phyloP scores from a whole-genome alignment of 2,329 filamentous ascomycete species.

The Waltergamsia citrina region DNA sequence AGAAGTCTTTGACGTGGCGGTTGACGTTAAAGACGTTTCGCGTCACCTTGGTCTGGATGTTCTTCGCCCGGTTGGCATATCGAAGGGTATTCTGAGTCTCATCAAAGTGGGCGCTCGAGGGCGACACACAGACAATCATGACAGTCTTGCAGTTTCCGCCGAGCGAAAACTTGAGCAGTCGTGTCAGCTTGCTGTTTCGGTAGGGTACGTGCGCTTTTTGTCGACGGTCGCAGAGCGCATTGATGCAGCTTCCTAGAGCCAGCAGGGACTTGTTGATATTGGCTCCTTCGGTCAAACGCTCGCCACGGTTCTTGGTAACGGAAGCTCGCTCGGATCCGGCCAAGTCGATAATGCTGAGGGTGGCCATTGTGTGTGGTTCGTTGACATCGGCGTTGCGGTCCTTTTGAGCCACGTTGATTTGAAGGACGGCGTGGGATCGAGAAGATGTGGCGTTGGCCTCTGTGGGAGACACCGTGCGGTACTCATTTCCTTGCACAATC shows the following conservation, averaged over 20 bases:
- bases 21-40: slow-evolving; percentile 99
- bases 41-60: slow-evolving; percentile 99
- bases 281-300: slow-evolving; percentile 82
- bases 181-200: slow-evolving; percentile 93
- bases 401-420: slow-evolving; percentile 93
- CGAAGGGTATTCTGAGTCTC: slow-evolving; percentile 97
- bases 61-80: slow-evolving; percentile 96
- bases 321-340: slow-evolving; percentile 93
- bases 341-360: slow-evolving; percentile 94
- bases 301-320: slow-evolving; percentile 91
- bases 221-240: slow-evolving; percentile 86
- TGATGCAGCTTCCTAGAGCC: slow-evolving; percentile 93
- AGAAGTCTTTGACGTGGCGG: slow-evolving; percentile 95
- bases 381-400: slow-evolving; percentile 87
- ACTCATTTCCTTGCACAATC: slow-evolving; percentile 91
- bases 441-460: slow-evolving; percentile 97
- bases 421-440: slow-evolving; percentile 90
- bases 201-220: slow-evolving; percentile 94
- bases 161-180: slow-evolving; percentile 90
- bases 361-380: slow-evolving; percentile 96
- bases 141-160: slow-evolving; percentile 98
- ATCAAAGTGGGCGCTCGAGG: slow-evolving; percentile 92
- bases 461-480: slow-evolving; percentile 90
- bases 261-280: slow-evolving; percentile 99
- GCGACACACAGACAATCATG: slow-evolving; percentile 98